These are phyloP conservation scores for Pholiota adiposa DNA, from an alignment of 1,284 basidiomycete species.

Conservation along the genomic window DNA sequence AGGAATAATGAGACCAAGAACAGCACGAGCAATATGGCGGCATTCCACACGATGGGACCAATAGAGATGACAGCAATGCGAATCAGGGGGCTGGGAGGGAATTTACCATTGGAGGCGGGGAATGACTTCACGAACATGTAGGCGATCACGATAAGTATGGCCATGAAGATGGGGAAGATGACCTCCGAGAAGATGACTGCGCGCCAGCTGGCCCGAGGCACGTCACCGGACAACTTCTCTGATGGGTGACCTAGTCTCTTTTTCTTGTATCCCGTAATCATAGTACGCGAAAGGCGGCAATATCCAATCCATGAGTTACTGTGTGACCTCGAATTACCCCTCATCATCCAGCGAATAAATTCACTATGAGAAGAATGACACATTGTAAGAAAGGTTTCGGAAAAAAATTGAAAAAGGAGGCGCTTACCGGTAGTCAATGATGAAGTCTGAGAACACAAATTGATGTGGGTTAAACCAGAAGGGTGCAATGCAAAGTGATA, in stretches of 20 bases:
- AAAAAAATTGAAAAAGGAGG: neutral
- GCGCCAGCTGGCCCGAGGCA: slow-evolving; percentile 89
- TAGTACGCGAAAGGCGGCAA: slow-evolving; percentile 91
- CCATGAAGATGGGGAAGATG: slow-evolving; percentile 83
- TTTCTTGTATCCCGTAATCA: slow-evolving; percentile 98
- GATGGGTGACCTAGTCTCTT: slow-evolving; percentile 94
- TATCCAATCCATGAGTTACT: slow-evolving; percentile 98
- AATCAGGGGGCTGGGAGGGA: slow-evolving; percentile 78
- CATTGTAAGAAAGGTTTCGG: no score
- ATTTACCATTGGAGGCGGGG: slow-evolving; percentile 63
- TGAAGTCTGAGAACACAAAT: slow-evolving; percentile 93
- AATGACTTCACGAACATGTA: slow-evolving; percentile 93
- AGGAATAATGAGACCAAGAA: slow-evolving; percentile 94
- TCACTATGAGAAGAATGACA: slow-evolving; percentile 57
- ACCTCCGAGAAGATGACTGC: slow-evolving; percentile 90
- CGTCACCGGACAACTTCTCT: slow-evolving; percentile 91
- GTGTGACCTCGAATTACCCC: slow-evolving; percentile 95
- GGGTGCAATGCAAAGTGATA: slow-evolving; percentile 88
- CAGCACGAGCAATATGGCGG: slow-evolving; percentile 81
- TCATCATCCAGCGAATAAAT: slow-evolving; percentile 96
- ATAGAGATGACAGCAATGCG: slow-evolving; percentile 93
- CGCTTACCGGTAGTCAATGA: slow-evolving; percentile 89
- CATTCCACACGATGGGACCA: slow-evolving; percentile 96
- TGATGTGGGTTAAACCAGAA: slow-evolving; percentile 98
- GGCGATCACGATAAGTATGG: slow-evolving; percentile 82